Evolutionary conservation across 73 alveolate species (phyloP).

Genomic region (Effrenium voratum): DNA sequence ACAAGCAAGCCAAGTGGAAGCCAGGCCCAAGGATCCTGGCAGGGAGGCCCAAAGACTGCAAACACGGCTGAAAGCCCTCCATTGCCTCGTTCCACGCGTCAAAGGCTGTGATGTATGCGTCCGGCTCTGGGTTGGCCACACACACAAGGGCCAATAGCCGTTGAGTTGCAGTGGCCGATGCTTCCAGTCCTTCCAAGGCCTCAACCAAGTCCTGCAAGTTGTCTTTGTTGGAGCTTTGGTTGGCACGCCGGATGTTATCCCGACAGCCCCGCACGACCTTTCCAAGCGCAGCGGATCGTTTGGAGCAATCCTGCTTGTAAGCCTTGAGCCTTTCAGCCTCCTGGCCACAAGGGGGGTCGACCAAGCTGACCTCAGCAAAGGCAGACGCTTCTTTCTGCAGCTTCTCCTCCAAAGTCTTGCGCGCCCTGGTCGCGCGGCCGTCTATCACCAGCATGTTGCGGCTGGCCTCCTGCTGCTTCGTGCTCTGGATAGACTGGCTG

Average conservation of each 20-base stretch:
- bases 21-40: too few species aligned
- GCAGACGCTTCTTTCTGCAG: neutral
- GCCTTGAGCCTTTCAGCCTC: neutral
- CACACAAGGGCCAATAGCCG: neutral
- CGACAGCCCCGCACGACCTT: too few species aligned
- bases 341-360: neutral
- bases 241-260: too few species aligned
- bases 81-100: too few species aligned
- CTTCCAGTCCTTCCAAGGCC: neutral
- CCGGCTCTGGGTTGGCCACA: constrained; percentile 10
- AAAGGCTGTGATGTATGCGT: neutral
- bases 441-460: neutral
- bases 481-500: too few species aligned
- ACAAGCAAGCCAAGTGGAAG: neutral
- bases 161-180: neutral
- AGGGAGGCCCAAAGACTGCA: neutral
- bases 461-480: neutral
- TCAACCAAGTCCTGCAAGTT: neutral
- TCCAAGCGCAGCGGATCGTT: too few species aligned
- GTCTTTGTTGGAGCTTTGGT: constrained; percentile 34
- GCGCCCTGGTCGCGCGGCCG: neutral
- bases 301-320: too few species aligned
- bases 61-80: neutral
- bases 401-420: neutral
- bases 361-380: neutral